Base-by-base conservation (phyloP, 2,329 filamentous ascomycete species). In the Parastagonospora avenae region DNA sequence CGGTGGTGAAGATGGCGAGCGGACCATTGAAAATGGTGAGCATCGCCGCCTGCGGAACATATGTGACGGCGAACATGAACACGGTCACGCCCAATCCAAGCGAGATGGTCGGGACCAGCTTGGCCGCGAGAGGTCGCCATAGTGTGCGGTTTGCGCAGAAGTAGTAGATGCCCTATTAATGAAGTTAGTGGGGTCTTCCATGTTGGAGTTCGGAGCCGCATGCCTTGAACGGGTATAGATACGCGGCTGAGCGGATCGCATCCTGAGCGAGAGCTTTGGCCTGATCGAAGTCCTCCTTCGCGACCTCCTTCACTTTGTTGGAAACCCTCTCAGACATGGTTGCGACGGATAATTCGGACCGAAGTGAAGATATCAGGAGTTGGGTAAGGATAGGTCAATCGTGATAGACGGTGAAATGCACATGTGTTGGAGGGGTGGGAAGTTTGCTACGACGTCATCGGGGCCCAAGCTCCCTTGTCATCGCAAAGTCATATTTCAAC, bases 1-100 rank as follows among this genome's bases (percentile, higher is more conserved):
- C 79, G 0, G 90, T 89, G 1, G 87, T 87, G 52, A 91, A 75
- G n/a, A 89, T 86, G 4, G 90, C 89, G 4, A 93, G 76, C 0
- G 90, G 92, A 0, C 93, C 93, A 59, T 91, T 93, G 56, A 95
- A 89, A 63, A 97, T 86, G 44, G 91, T 82, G 38, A 96, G 82
- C 11, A 96, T 74, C 1, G 91, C 89, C 19, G 91, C 83, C 77
- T 97, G 93, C 0, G 93, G 93, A 8, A 87, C 69, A 71, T 96
- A 97, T 42, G 92, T 89, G 70, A 97, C 86, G 62, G 89, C 78
- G 75, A 97, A 97, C 91, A 97, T 95, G 72, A 84, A 80, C 9
- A 80, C 79, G 1, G 92, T 87, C 39, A 97, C 86, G 38, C 84
- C 83, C 8, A 87, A 73, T 11, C 90, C 91, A 2, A 96, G 82